Evolutionary conservation across 2,329 filamentous ascomycete species (phyloP).

Genomic region (Herpotrichia juniperi): DNA sequence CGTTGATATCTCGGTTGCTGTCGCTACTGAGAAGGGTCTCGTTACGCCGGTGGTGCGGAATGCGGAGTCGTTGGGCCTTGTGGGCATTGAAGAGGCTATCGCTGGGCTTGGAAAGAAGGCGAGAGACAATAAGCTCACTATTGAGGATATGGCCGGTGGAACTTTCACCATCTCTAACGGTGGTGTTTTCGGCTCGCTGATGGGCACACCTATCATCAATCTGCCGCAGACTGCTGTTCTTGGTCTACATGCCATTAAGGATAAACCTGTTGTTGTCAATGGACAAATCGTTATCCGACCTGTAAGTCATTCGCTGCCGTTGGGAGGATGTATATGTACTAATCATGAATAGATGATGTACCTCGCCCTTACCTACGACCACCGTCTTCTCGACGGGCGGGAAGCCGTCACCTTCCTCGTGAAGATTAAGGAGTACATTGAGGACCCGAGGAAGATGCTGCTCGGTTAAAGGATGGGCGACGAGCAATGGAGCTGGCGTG

Average conservation of each 20-base stretch:
- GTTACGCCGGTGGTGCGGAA: constrained; percentile 97
- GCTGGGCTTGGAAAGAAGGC: constrained; percentile 97
- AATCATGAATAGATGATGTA: constrained; percentile 81
- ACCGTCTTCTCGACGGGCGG: constrained; percentile 90
- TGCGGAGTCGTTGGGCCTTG: constrained; percentile 83
- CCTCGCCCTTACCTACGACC: constrained; percentile 95
- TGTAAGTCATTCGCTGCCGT: constrained; percentile 45
- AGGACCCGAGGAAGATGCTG: constrained; percentile 93
- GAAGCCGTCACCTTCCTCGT: constrained; percentile 96
- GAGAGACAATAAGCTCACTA: constrained; percentile 93
- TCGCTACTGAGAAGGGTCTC: constrained; percentile 95
- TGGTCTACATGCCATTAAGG: constrained; percentile 95
- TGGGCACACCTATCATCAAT: constrained; percentile 99
- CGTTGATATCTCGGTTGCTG: constrained; percentile 95
- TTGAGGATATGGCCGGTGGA: constrained; percentile 98
- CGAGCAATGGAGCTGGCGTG: too few relatives aligned
- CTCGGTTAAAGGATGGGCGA: constrained; percentile 53
- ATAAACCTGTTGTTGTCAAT: constrained; percentile 85
- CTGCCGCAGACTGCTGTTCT: constrained; percentile 89
- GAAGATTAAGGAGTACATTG: constrained; percentile 96
- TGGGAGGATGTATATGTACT: constrained; percentile 4
- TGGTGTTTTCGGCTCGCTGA: constrained; percentile 94
- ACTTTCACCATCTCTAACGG: constrained; percentile 98
- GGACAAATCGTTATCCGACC: constrained; percentile 94
- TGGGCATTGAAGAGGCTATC: constrained; percentile 89